phyloP scores from a whole-genome alignment of 176 grass and related monocot genomes.

The Aegilops umbellulata region DNA sequence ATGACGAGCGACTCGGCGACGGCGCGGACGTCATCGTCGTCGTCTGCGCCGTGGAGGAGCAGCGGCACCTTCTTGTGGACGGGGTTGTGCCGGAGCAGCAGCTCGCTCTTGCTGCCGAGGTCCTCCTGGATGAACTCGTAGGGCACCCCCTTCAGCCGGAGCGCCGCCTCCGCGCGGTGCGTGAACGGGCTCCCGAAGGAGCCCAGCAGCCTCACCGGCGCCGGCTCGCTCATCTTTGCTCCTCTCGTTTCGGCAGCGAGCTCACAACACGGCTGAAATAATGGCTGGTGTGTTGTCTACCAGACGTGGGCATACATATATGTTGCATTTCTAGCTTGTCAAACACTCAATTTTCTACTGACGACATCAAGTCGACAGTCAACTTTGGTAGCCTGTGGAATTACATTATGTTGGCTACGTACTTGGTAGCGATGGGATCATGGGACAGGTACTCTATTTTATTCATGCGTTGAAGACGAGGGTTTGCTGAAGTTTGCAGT shows the following conservation, averaged over 20 bases:
- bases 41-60: conserved; percentile 22
- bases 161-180: conserved; percentile 15
- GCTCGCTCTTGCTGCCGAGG: conserved; percentile 36
- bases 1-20: conserved; percentile 33
- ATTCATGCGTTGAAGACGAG: not conserved
- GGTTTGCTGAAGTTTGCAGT: not conserved
- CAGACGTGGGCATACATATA: not conserved
- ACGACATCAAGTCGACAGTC: not conserved
- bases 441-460: not conserved
- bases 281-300: not conserved
- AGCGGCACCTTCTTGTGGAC: conserved; percentile 45
- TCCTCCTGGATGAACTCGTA: conserved; percentile 41
- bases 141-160: conserved; percentile 16
- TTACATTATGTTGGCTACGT: not conserved
- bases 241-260: not conserved
- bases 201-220: conserved; percentile 9
- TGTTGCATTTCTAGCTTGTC: not conserved
- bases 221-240: not conserved
- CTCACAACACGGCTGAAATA: not conserved
- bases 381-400: not conserved
- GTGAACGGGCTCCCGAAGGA: conserved; percentile 33
- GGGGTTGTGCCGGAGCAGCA: conserved; percentile 40
- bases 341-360: not conserved
- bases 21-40: not conserved
- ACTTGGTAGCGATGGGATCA: not conserved